These are phyloP conservation scores for Globisporangium echinulatum DNA, from an alignment of 352 stramenopile species.

Conservation along the genomic window DNA sequence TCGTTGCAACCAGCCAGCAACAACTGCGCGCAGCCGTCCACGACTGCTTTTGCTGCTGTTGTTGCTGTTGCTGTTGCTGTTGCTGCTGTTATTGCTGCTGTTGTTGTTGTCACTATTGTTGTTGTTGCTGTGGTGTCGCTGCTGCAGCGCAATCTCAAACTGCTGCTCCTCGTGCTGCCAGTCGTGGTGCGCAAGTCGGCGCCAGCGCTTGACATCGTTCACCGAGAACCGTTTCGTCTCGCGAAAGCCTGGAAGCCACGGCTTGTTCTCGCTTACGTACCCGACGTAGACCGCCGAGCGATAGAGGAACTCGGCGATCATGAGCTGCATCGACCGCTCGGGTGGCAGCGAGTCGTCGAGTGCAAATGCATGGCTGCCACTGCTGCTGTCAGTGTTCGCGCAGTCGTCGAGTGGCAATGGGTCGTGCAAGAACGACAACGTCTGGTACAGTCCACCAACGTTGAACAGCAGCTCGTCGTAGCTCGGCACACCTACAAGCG, in stretches of 20 bases:
- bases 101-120: background rate
- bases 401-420: conserved; percentile 17
- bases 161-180: conserved; percentile 48
- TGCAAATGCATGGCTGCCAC: conserved; percentile 13
- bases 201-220: conserved; percentile 76
- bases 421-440: conserved; percentile 45
- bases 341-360: conserved; percentile 23
- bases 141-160: conserved; percentile 9
- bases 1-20: conserved; percentile 19
- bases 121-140: background rate
- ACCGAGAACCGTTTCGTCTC: conserved; percentile 62
- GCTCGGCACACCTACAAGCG: conserved; percentile 20
- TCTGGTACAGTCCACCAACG: conserved; percentile 49
- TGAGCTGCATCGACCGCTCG: conserved; percentile 63
- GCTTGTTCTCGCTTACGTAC: conserved; percentile 36
- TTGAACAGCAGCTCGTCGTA: conserved; percentile 62
- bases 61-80: background rate
- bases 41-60: background rate
- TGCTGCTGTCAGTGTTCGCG: conserved; percentile 18
- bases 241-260: conserved; percentile 60
- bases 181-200: conserved; percentile 62
- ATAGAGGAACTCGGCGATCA: conserved; percentile 79
- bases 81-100: background rate
- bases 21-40: conserved; percentile 14
- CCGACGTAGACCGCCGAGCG: conserved; percentile 63